Percentiles rank a stretch among this genome's conserved stretches.
Conservation (phyloP, 495 filamentous ascomycete genomes). For the Penicillium riverlandense region DNA sequence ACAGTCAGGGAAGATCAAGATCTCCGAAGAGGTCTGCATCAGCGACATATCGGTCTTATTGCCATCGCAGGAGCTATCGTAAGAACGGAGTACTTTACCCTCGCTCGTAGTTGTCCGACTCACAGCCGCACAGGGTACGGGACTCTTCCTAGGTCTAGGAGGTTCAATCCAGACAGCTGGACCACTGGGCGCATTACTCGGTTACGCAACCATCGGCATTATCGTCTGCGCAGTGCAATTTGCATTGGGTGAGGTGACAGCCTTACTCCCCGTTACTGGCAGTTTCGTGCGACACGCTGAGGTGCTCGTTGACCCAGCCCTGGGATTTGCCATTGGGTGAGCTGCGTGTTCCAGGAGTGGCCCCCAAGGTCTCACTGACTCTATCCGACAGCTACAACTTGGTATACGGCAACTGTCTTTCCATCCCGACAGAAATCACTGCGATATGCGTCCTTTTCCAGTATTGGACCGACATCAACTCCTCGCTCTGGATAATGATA, state of each 20-base stretch:
- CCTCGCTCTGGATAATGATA: constrained; percentile 46
- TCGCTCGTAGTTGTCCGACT: no score
- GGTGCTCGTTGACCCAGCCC: constrained; percentile 44
- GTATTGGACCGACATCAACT: constrained; percentile 51
- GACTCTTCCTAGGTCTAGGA: constrained; percentile 56
- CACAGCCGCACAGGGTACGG: constrained; percentile 38
- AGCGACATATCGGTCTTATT: constrained; percentile 52
- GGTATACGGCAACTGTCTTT: constrained; percentile 49
- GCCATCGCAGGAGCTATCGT: constrained; percentile 53
- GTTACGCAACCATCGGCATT: constrained; percentile 31
- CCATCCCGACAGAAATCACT: constrained; percentile 57
- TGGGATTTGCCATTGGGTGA: constrained; percentile 50
- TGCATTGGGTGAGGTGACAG: constrained; percentile 35
- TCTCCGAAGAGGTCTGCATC: constrained; percentile 25
- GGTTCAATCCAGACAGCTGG: constrained; percentile 50
- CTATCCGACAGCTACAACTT: constrained; percentile 35
- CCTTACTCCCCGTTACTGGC: constrained; percentile 35
- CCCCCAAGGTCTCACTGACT: no score
- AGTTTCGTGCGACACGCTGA: constrained; percentile 47
- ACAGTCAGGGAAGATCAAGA: constrained; percentile 1
- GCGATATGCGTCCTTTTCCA: constrained; percentile 53
- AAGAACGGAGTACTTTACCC: neutral
- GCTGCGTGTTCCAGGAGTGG: no score
- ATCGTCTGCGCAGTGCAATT: constrained; percentile 37
- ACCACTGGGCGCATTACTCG: constrained; percentile 53